Evolutionary conservation across 2,329 filamentous ascomycete genomes (phyloP), one percentile per base, ranked within the genome.

Genomic region (Colletotrichum tanaceti): DNA sequence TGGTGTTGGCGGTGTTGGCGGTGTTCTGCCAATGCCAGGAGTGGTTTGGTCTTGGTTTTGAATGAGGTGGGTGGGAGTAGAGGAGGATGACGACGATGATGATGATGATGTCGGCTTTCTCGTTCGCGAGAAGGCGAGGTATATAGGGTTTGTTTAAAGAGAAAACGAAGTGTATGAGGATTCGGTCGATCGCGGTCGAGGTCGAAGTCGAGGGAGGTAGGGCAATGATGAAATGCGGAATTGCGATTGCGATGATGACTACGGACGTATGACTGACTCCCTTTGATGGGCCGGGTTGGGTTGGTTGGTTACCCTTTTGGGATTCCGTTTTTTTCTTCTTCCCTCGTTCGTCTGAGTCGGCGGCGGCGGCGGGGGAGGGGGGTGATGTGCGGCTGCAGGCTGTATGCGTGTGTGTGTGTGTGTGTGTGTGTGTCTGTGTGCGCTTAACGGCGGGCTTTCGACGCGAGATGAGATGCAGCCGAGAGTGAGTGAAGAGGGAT

Each of bases 401-500:
- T 9, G 28, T 32, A 7, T 32, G 28, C 10, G 28, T 32, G 7
- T 9, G 28, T 43, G 35, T 50, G 57, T 32, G 28, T 32, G 28
- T 32, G 28, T 32, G n/a, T n/a, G n/a, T 32, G 28, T 32, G 28
- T 32, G 28, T 32, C 28, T 9, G 28, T 43, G 35, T 50, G 57
- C 44, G 57, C 57, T 59, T 49, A 49, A 59, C 32, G 58, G 44
- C 44, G 57, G 57, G 55, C 41, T 59, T 22, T 59, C 32, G 57
- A 35, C 7, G 44, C 39, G 32, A 49, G 57, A 59, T 59, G 57
- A 39, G 57, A 59, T 59, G 57, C 57, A 39, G 44, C 43, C 7
- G 28, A 38, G 57, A 32, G 28, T 32, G 28, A 32, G 28, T 32
- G 28, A 32, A 24, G 28, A 32, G 28, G 28, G 28, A 13, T 35